phyloP scores from a whole-genome alignment of 1,284 basidiomycete genomes.

The Fistulinella cinereoalba region DNA sequence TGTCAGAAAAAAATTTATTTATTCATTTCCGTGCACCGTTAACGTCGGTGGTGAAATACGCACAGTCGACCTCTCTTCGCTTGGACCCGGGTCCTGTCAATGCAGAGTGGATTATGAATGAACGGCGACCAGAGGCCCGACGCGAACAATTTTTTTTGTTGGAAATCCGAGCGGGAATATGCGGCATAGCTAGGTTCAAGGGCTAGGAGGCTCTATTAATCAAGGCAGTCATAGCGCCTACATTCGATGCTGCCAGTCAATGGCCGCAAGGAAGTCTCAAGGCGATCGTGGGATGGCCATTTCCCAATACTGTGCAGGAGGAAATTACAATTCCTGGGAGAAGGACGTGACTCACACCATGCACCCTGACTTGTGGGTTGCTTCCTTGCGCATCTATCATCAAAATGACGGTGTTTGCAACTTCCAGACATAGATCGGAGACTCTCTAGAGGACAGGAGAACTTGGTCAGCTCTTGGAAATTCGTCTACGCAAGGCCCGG shows the following conservation, averaged over 20 bases:
- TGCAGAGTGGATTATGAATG: slow-evolving; percentile 17
- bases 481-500: slow-evolving; percentile 17
- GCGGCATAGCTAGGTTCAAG: slow-evolving; percentile 2
- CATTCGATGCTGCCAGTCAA: slow-evolving; percentile 2
- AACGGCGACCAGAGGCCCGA: slow-evolving; percentile 11
- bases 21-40: slow-evolving; percentile 31
- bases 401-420: slow-evolving; percentile 15
- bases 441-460: slow-evolving; percentile 15
- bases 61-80: slow-evolving; percentile 14
- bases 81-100: slow-evolving; percentile 5
- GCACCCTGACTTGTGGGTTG: slow-evolving; percentile 12
- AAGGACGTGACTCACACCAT: slow-evolving; percentile 10
- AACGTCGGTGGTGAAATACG: slow-evolving; percentile 24
- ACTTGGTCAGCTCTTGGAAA: slow-evolving; percentile 17
- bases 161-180: slow-evolving; percentile 16
- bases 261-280: slow-evolving; percentile 26
- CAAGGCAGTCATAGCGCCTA: slow-evolving; percentile 5
- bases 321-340: slow-evolving; percentile 12
- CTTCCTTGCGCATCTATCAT: slow-evolving; percentile 14
- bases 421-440: slow-evolving; percentile 19
- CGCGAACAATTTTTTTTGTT: slow-evolving; percentile 21
- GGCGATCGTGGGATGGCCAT: slow-evolving; percentile 23
- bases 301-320: slow-evolving; percentile 4
- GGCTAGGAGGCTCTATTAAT: slow-evolving; percentile 23
- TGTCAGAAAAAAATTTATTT: slow-evolving; percentile 27